phyloP scores from a whole-genome alignment of 352 stramenopile species.

The Phytophthora idaei region DNA sequence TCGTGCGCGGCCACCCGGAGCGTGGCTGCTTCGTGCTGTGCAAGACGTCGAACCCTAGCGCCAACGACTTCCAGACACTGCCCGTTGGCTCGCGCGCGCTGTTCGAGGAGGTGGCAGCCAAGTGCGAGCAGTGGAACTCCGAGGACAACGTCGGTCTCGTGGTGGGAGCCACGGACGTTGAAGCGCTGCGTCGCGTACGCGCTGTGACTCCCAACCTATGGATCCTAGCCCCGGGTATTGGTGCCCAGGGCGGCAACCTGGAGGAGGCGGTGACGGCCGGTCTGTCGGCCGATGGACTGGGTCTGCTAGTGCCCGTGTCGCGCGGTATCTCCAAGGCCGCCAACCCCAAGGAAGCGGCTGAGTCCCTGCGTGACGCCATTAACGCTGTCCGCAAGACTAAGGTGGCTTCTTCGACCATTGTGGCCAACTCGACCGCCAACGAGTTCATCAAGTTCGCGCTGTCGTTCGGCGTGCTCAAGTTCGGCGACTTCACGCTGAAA shows the following conservation, averaged over 20 bases:
- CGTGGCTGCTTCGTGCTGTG: slow-evolving; percentile 97
- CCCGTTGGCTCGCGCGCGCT: slow-evolving; percentile 53
- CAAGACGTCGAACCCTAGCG: slow-evolving; percentile 99
- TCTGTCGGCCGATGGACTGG: slow-evolving; percentile 86
- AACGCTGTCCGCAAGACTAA: slow-evolving; percentile 88
- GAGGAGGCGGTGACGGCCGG: slow-evolving; percentile 87
- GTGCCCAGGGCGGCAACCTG: slow-evolving; percentile 93
- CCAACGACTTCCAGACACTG: slow-evolving; percentile 96
- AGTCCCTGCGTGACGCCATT: slow-evolving; percentile 93
- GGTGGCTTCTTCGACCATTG: slow-evolving; percentile 26
- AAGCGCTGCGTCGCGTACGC: slow-evolving; percentile 90
- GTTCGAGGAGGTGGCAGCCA: slow-evolving; percentile 92
- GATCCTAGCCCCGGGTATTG: slow-evolving; percentile 98
- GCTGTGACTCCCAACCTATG: slow-evolving; percentile 90
- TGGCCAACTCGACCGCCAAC: slow-evolving; percentile 63
- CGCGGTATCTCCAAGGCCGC: slow-evolving; percentile 94
- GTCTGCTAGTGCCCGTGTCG: slow-evolving; percentile 97
- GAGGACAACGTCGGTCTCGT: slow-evolving; percentile 96
- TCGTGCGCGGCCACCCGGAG: slow-evolving; percentile 89
- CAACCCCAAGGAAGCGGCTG: slow-evolving; percentile 90
- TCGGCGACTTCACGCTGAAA: slow-evolving; percentile 98
- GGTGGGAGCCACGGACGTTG: slow-evolving; percentile 96
- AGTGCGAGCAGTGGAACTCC: slow-evolving; percentile 90
- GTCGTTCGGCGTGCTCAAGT: slow-evolving; percentile 95
- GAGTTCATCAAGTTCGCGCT: slow-evolving; percentile 98